Percentiles rank a stretch among this genome's conserved stretches.
Evolutionary conservation across 202 grass and related monocot genomes (phyloP).

Genomic region (Panicum hallii): DNA sequence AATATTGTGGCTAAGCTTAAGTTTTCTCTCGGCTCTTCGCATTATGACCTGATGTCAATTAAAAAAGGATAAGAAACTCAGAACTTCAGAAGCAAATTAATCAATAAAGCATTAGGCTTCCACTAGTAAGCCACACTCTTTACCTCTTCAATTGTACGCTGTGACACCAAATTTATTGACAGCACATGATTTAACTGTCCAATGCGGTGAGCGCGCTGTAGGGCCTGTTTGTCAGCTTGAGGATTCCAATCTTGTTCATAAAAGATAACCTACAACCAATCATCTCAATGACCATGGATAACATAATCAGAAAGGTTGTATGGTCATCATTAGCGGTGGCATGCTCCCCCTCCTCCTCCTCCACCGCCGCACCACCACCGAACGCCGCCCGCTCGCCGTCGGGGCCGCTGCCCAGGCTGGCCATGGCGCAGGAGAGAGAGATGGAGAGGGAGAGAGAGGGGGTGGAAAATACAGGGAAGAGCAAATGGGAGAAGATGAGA

Average conservation of each 20-base stretch:
- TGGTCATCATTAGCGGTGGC: constrained; percentile 9
- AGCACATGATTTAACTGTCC: constrained; percentile 95
- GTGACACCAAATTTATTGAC: constrained; percentile 89
- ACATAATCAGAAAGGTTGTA: constrained; percentile 14
- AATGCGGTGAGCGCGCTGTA: constrained; percentile 95
- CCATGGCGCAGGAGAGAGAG: too few relatives aligned
- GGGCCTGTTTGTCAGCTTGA: constrained; percentile 95
- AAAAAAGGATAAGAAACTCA: background rate
- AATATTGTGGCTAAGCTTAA: constrained; percentile 80
- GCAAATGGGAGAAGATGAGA: too few relatives aligned
- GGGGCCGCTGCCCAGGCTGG: too few relatives aligned
- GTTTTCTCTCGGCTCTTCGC: constrained; percentile 93
- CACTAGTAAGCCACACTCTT: constrained; percentile 28
- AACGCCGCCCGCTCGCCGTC: too few relatives aligned
- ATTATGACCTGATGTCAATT: constrained; percentile 78
- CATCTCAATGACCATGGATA: constrained; percentile 29
- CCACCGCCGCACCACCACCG: too few relatives aligned
- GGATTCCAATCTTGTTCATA: constrained; percentile 99
- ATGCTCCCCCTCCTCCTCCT: too few relatives aligned
- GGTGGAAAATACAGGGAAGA: too few relatives aligned
- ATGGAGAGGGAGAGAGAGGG: too few relatives aligned
- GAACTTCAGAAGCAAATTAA: constrained; percentile 26
- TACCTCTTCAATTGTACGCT: constrained; percentile 93
- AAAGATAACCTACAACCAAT: constrained; percentile 80
- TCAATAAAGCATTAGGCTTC: constrained; percentile 28